phyloP scores from a whole-genome alignment of 2,329 filamentous ascomycete species.

The Diplodia intermedia region DNA sequence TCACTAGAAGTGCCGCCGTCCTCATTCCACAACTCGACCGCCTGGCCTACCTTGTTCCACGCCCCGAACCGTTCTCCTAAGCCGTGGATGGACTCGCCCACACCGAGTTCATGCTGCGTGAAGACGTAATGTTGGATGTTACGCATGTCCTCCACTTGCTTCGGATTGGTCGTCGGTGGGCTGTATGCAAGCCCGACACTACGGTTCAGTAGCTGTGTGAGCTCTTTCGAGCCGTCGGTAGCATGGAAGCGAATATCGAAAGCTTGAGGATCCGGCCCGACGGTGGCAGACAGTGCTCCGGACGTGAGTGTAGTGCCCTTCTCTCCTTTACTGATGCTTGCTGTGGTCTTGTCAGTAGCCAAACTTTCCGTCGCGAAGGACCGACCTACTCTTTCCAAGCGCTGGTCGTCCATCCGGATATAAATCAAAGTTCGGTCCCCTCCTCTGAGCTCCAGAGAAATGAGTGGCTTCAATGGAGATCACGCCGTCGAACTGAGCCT shows the following conservation, averaged over 20 bases:
- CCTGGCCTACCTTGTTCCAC: constrained; percentile 78
- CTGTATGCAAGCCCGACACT: constrained; percentile 65
- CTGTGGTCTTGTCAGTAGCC: constrained; percentile 6
- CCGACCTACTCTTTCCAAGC: constrained; percentile 34
- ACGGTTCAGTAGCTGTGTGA: constrained; percentile 63
- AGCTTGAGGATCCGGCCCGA: constrained; percentile 56
- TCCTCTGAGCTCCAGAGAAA: constrained; percentile 61
- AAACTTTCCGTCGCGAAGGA: constrained; percentile 31
- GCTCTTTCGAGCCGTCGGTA: constrained; percentile 55
- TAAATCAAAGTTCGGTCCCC: constrained; percentile 65
- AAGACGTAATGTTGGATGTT: constrained; percentile 52
- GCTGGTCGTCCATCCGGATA: constrained; percentile 60
- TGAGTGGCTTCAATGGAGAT: constrained; percentile 66
- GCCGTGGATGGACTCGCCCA: constrained; percentile 73
- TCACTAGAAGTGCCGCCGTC: constrained; percentile 71
- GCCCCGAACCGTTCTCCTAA: constrained; percentile 78
- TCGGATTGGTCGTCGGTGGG: constrained; percentile 60
- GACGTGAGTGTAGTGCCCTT: constrained; percentile 59
- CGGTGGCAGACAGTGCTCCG: constrained; percentile 61
- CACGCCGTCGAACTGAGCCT: constrained; percentile 65
- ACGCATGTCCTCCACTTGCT: constrained; percentile 61
- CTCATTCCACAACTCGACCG: constrained; percentile 68
- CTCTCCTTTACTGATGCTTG: constrained; percentile 51
- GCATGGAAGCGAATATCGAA: constrained; percentile 66
- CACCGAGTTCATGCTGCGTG: constrained; percentile 54